phyloP scores from a whole-genome alignment of 352 stramenopile species.

The Globisporangium viniferum region DNA sequence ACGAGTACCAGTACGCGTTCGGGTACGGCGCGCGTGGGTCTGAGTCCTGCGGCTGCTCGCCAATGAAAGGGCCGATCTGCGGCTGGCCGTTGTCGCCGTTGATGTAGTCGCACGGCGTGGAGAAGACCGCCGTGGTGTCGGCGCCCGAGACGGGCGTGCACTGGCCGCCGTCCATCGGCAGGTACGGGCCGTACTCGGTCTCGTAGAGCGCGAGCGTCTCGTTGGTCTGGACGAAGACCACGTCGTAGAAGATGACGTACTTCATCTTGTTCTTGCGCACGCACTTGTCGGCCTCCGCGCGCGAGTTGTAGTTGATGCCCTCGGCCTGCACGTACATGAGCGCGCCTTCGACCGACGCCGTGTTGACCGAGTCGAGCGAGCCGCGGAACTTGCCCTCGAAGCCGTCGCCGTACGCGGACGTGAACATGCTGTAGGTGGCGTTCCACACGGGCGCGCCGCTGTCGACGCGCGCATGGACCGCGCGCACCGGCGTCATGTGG shows the following conservation, averaged over 20 bases:
- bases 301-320: constrained; percentile 44
- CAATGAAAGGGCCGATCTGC: constrained; percentile 67
- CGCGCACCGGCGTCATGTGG: constrained; percentile 54
- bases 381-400: constrained; percentile 32
- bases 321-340: constrained; percentile 55
- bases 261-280: constrained; percentile 77
- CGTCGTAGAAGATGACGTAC: constrained; percentile 84
- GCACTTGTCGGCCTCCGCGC: constrained; percentile 10
- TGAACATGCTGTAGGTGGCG: constrained; percentile 27
- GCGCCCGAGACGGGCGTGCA: constrained; percentile 46
- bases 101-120: constrained; percentile 66
- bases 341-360: constrained; percentile 39
- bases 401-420: constrained; percentile 32
- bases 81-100: constrained; percentile 63
- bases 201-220: constrained; percentile 68
- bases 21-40: constrained; percentile 64
- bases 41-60: constrained; percentile 39
- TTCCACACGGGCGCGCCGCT: constrained; percentile 54
- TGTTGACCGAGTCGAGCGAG: constrained; percentile 41
- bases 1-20: constrained; percentile 77
- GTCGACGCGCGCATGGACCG: constrained; percentile 62
- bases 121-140: constrained; percentile 29
- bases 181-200: constrained; percentile 64
- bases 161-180: constrained; percentile 64
- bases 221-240: constrained; percentile 73